phyloP scores from a whole-genome alignment of 768 basidiomycete genomes.

The Lentinula lateritia region DNA sequence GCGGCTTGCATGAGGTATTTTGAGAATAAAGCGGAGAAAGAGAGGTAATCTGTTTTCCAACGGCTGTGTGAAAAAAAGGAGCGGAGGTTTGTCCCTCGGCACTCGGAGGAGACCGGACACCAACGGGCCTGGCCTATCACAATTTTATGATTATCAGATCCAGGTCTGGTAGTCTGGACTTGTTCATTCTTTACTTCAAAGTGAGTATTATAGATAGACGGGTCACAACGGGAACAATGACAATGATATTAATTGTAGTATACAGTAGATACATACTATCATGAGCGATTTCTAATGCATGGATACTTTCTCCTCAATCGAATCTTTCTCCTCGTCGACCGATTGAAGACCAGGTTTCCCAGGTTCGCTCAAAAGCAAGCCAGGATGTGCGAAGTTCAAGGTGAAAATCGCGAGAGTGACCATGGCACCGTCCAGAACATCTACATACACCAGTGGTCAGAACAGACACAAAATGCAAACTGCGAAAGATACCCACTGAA shows the following conservation, averaged over 20 bases:
- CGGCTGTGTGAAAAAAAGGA: background rate
- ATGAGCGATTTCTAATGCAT: background rate
- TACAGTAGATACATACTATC: too few species aligned
- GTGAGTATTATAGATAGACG: background rate
- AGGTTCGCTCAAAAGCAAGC: constrained; percentile 5
- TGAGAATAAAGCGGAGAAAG: background rate
- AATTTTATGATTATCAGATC: background rate
- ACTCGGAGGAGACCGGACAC: background rate
- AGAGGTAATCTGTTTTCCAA: background rate
- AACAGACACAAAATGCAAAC: background rate
- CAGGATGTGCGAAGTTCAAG: constrained; percentile 17
- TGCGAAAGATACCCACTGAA: constrained; percentile 24
- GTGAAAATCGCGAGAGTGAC: constrained; percentile 14
- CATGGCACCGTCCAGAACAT: constrained; percentile 19
- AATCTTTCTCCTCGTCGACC: background rate
- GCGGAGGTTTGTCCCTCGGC: background rate
- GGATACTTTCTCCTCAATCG: background rate
- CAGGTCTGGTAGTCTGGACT: background rate
- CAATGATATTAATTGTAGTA: too few species aligned
- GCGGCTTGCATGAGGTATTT: constrained; percentile 41
- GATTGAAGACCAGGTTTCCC: background rate
- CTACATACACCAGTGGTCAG: constrained; percentile 2
- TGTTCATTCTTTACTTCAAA: background rate
- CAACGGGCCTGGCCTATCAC: background rate
- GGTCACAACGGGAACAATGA: background rate